A percentile compares a stretch with the other conserved stretches of the same genome.
Evolutionary conservation across 805 yeast species (phyloP).

Genomic region (Suhomyces pyralidae): DNA sequence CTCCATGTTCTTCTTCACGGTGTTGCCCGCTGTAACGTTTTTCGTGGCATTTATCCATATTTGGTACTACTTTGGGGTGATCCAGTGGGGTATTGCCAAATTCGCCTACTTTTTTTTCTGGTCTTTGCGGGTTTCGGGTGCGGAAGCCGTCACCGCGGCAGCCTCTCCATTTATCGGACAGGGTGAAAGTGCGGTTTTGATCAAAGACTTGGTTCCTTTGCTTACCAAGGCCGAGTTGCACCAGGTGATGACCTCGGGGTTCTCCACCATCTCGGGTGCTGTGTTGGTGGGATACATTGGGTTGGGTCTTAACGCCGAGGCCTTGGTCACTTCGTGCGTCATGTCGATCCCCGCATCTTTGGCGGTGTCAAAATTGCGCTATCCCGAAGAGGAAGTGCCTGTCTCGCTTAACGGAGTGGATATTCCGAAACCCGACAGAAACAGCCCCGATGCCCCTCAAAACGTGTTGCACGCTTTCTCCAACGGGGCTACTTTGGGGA

Average conservation of each 20-base stretch:
- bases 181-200: conserved; percentile 61
- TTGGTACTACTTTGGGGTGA: conserved; percentile 55
- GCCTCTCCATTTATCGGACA: conserved; percentile 67
- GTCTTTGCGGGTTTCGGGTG: conserved; percentile 58
- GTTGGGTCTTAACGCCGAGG: conserved; percentile 60
- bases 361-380: conserved; percentile 57
- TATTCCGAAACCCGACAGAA: conserved; percentile 40
- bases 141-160: conserved; percentile 64
- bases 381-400: conserved; percentile 57
- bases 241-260: conserved; percentile 61
- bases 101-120: conserved; percentile 58
- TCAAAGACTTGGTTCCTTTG: conserved; percentile 57
- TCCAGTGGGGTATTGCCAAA: conserved; percentile 59
- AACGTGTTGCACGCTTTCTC: conserved; percentile 58
- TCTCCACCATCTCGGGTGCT: conserved; percentile 63
- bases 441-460: conserved; percentile 32
- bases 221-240: conserved; percentile 61
- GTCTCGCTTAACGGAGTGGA: conserved; percentile 47
- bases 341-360: conserved; percentile 67
- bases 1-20: conserved; percentile 53
- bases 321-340: conserved; percentile 62
- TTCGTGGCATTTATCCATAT: conserved; percentile 62
- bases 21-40: conserved; percentile 61
- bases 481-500: conserved; percentile 57
- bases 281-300: conserved; percentile 62